A percentile compares a stretch with the other conserved stretches of the same genome.
phyloP scores from a whole-genome alignment of 2,329 filamentous ascomycete genomes.

The Ambrosiella cleistominuta region DNA sequence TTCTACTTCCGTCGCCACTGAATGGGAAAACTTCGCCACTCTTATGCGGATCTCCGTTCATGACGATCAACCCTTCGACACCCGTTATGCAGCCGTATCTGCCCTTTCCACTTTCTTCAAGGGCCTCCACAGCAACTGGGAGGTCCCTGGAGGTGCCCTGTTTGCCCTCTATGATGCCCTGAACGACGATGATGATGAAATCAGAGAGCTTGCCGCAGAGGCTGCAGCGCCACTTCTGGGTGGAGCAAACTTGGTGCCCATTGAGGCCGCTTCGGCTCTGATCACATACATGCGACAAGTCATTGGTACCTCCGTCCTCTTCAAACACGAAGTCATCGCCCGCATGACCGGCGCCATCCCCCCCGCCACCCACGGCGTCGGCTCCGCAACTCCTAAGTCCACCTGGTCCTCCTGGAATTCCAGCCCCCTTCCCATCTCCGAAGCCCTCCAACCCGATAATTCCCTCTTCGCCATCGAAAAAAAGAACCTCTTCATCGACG shows the following conservation, averaged over 20 bases:
- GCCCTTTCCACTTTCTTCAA: constrained; percentile 36
- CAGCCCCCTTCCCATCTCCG: constrained; percentile 25
- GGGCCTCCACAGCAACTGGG: constrained; percentile 11
- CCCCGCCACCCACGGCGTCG: background rate
- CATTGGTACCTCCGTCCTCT: constrained; percentile 22
- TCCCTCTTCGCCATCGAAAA: constrained; percentile 76
- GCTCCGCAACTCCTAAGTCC: constrained; percentile 8
- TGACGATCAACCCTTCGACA: constrained; percentile 43
- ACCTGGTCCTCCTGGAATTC: constrained; percentile 19
- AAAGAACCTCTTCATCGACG: constrained; percentile 85
- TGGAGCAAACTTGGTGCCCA: constrained; percentile 26
- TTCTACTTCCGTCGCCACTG: background rate
- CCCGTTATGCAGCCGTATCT: constrained; percentile 39
- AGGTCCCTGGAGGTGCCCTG: constrained; percentile 35
- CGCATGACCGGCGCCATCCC: constrained; percentile 23
- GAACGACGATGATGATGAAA: constrained; percentile 83
- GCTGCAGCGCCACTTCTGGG: constrained; percentile 30
- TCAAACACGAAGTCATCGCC: constrained; percentile 24
- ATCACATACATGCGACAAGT: constrained; percentile 24
- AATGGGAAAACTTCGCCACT: constrained; percentile 27
- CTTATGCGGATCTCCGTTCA: constrained; percentile 32
- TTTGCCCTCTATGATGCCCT: constrained; percentile 57
- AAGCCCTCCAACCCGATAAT: constrained; percentile 34
- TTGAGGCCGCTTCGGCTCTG: constrained; percentile 30
- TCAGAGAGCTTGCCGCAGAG: constrained; percentile 47